phyloP scores from a whole-genome alignment of 306 rosid genomes.

The Gastrolobium bilobum region DNA sequence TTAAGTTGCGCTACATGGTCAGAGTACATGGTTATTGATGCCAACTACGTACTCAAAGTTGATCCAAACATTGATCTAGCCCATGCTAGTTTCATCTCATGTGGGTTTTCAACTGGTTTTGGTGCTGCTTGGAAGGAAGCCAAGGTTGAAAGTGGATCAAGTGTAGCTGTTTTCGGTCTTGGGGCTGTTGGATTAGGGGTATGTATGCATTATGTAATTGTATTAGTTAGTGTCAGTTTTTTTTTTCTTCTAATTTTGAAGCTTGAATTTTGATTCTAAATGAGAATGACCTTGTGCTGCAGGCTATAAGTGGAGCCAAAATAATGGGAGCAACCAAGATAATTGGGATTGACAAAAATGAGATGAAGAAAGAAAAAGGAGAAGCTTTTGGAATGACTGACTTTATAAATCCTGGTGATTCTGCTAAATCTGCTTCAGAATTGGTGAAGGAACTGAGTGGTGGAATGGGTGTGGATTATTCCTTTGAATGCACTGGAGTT shows the following conservation, averaged over 20 bases:
- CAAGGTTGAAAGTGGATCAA: slow-evolving; percentile 44
- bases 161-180: slow-evolving; percentile 52
- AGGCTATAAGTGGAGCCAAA: slow-evolving; percentile 62
- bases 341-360: slow-evolving; percentile 66
- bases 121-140: slow-evolving; percentile 56
- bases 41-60: slow-evolving; percentile 41
- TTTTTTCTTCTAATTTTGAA: background rate
- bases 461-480: slow-evolving; percentile 70
- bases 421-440: slow-evolving; percentile 49
- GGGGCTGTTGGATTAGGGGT: slow-evolving; percentile 58
- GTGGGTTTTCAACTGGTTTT: slow-evolving; percentile 54
- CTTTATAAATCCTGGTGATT: slow-evolving; percentile 53
- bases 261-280: background rate
- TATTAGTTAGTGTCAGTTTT: background rate
- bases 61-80: slow-evolving; percentile 45
- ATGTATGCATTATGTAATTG: slow-evolving; percentile 5
- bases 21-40: slow-evolving; percentile 49
- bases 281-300: slow-evolving; percentile 3
- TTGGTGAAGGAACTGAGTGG: slow-evolving; percentile 53
- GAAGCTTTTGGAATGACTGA: slow-evolving; percentile 63
- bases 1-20: slow-evolving; percentile 50
- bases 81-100: slow-evolving; percentile 55
- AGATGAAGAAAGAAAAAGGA: slow-evolving; percentile 51
- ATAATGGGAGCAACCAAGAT: slow-evolving; percentile 56
- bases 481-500: slow-evolving; percentile 67